These are phyloP conservation scores for Cyclotella baltica DNA, from an alignment of 108 stramenopile species.

Conservation along the genomic window DNA sequence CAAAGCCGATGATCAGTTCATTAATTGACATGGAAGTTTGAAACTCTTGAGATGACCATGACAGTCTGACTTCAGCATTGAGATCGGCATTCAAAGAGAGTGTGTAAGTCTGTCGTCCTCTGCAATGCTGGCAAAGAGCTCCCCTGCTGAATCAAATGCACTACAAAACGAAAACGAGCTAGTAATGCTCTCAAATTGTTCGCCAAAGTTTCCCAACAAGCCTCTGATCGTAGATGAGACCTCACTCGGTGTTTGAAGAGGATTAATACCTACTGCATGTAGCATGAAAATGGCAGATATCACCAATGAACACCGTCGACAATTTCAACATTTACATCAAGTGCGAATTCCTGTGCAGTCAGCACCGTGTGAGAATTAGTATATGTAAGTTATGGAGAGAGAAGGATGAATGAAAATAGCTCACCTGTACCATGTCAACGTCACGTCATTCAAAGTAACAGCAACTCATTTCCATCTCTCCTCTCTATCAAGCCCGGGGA, in stretches of 20 bases:
- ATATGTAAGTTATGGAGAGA: background rate
- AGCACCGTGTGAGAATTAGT: too few relatives aligned
- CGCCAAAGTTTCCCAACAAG: background rate
- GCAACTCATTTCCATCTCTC: too few relatives aligned
- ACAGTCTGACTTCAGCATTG: background rate
- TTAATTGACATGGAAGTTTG: background rate
- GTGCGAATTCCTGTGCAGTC: constrained; percentile 2
- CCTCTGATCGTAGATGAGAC: background rate
- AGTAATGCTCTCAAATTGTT: background rate
- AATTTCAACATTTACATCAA: constrained; percentile 10
- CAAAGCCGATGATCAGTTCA: background rate
- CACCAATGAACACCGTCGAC: constrained; percentile 1
- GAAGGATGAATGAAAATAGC: background rate
- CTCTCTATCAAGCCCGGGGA: too few relatives aligned
- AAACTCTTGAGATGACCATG: background rate
- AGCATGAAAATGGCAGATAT: constrained; percentile 1
- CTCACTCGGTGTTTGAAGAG: constrained; percentile 8
- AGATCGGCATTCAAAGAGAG: background rate
- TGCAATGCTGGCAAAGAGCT: background rate
- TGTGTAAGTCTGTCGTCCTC: background rate
- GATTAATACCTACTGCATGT: constrained; percentile 18
- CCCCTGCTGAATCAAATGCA: background rate
- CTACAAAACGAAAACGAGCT: background rate
- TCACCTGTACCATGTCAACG: constrained; percentile 2
- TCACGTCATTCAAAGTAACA: too few relatives aligned